Evolutionary conservation across 805 yeast species (phyloP), one percentile per base, ranked within the genome.

Genomic region (Osmozyma mogii): DNA sequence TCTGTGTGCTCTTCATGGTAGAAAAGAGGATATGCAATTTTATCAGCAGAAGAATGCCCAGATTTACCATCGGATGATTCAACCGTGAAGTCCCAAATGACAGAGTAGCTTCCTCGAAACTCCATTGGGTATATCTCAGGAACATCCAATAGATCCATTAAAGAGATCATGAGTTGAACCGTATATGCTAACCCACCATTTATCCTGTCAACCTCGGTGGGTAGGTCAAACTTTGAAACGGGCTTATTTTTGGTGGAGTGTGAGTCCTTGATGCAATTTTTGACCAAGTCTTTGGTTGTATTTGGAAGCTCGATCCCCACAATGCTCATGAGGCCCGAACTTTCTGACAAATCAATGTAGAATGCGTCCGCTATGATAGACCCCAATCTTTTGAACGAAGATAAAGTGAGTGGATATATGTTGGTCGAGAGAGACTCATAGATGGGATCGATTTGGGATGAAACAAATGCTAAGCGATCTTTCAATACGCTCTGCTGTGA

Each of bases 221-320:
- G 17, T 32, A 37, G 6, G 15, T 17, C 5, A 17, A 20, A 5
- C 18, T 23, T 9, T 4, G 10, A n/a, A 11, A 24, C 4, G 17
- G 5, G 12, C 6, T 17, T 17, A 9, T 12, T 10, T 14, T 20
- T 3, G 17, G 24, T 3, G 20, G 17, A 18, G 15, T 17, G 10
- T 13, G 8, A 16, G 11, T n/a, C 39, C 43, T 6, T 30, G 22
- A 10, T 27, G 26, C 25, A 34, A 30, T 11, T 34, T 32, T 12
- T 34, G 18, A 29, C 40, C 30, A 62, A 28, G 17, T 58, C 59
- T 17, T 44, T 44, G 14, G 50, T 49, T 22, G 45, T 46, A 4
- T 50, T 30, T 1, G 68, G 68, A 29, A 62, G 57, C 27, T 56
- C 61, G 5, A 59, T 36, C 1, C 58, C 65, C 34, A 50, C 28